A percentile compares a stretch with the other conserved stretches of the same genome.
phyloP scores from a whole-genome alignment of 192 early-diverging fungal genomes.

The Coemansia sp. region DNA sequence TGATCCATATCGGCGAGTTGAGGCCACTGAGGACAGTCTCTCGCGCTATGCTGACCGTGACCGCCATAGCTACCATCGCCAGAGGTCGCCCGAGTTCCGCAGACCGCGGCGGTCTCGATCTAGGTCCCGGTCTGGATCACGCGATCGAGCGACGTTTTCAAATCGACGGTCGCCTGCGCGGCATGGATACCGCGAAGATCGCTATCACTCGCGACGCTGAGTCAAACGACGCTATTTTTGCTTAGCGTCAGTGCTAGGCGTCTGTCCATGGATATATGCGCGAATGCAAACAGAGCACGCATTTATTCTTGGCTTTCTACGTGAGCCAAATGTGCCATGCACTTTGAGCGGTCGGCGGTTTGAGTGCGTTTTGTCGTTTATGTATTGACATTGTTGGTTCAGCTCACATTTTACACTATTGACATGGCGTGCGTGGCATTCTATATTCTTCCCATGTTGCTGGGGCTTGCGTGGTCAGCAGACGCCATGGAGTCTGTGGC shows the following conservation, averaged over 20 bases:
- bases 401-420: too few species aligned
- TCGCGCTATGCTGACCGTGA: neutral
- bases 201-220: neutral
- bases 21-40: conserved; percentile 5
- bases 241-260: neutral
- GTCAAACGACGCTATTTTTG: neutral
- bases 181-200: neutral
- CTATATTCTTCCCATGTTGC: too few species aligned
- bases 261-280: neutral
- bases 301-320: neutral
- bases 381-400: too few species aligned
- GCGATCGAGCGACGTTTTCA: too few species aligned
- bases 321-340: too few species aligned
- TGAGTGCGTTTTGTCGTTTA: too few species aligned
- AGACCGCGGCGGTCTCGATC: conserved; percentile 17
- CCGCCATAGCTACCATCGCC: neutral
- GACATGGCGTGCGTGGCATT: too few species aligned
- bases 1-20: neutral
- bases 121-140: conserved; percentile 5
- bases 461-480: too few species aligned
- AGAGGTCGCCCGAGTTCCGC: conserved; percentile 9
- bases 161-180: too few species aligned
- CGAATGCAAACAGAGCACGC: too few species aligned
- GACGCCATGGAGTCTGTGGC: too few species aligned
- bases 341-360: too few species aligned